Percentiles rank a stretch among this genome's conserved stretches.
phyloP scores from a whole-genome alignment of 164 flowering plant species.

The Magnolia sinica region DNA sequence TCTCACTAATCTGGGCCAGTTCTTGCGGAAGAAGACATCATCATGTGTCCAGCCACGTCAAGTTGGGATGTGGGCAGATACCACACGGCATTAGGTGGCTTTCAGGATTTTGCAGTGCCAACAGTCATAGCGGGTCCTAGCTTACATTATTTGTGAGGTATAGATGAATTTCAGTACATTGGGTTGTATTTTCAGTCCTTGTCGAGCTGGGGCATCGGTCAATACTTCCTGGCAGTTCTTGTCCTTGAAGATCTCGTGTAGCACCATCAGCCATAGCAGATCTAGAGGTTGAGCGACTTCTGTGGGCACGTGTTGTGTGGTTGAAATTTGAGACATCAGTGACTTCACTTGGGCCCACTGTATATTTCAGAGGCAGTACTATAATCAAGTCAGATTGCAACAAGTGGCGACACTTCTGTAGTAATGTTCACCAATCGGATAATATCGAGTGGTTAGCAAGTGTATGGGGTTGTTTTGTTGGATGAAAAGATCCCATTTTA shows the following conservation, averaged over 20 bases:
- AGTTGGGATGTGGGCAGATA: background rate
- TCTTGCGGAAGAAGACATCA: background rate
- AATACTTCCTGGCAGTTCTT: too few relatives aligned
- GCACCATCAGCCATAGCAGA: too few relatives aligned
- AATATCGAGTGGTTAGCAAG: background rate
- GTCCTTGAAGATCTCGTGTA: too few relatives aligned
- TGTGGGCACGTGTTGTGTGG: too few relatives aligned
- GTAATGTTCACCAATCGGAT: background rate
- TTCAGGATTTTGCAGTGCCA: background rate
- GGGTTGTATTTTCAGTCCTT: background rate
- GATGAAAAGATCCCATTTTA: conserved; percentile 8
- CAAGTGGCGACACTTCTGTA: background rate
- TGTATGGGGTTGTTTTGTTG: background rate
- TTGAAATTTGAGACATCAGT: background rate
- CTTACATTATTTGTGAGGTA: background rate
- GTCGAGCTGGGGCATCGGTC: too few relatives aligned
- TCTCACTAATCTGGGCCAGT: background rate
- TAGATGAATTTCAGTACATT: background rate
- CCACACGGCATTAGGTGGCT: background rate
- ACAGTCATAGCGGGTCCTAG: background rate
- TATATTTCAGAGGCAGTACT: background rate
- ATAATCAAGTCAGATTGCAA: background rate
- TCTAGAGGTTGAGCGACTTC: too few relatives aligned
- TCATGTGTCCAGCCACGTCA: background rate
- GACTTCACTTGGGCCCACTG: background rate